Conservation (phyloP, 306 rosid species). For the Malus sylvestris region DNA sequence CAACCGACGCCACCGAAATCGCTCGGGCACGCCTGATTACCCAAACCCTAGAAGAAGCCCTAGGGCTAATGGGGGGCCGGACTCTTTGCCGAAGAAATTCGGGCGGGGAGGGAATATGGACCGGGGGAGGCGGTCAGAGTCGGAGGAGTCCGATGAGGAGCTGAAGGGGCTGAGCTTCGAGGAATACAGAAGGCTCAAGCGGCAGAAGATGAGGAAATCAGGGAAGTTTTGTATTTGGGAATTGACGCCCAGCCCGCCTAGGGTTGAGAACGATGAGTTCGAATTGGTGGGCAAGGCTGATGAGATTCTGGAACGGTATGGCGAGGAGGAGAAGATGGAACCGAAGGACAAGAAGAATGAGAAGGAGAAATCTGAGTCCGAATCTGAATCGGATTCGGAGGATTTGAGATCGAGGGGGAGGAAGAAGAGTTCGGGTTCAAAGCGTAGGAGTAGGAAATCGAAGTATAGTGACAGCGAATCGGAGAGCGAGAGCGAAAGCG, state of each 20-base stretch:
- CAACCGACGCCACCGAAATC: conserved; percentile 25
- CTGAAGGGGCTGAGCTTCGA: conserved; percentile 61
- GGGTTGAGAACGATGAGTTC: conserved; percentile 44
- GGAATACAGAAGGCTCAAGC: conserved; percentile 67
- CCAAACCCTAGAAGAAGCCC: conserved; percentile 39
- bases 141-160: conserved; percentile 73
- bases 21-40: conserved; percentile 33
- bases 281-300: conserved; percentile 47
- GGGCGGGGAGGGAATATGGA: conserved; percentile 44
- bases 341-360: conserved; percentile 20
- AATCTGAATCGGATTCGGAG: conserved; percentile 28
- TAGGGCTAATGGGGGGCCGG: conserved; percentile 24
- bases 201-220: conserved; percentile 76
- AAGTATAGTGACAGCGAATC: conserved; percentile 32
- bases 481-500: conserved; percentile 25
- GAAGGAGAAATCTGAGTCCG: conserved; percentile 24
- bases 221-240: conserved; percentile 73
- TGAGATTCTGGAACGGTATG: conserved; percentile 34
- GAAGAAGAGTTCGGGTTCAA: conserved; percentile 26
- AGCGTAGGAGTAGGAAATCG: conserved; percentile 28
- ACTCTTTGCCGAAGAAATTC: conserved; percentile 52
- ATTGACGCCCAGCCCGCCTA: conserved; percentile 79
- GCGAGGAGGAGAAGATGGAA: conserved; percentile 12
- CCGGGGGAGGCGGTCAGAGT: conserved; percentile 39
- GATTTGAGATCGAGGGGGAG: conserved; percentile 31